Evolutionary conservation across 805 yeast genomes (phyloP).

Genomic region (Candida stauntonica): DNA sequence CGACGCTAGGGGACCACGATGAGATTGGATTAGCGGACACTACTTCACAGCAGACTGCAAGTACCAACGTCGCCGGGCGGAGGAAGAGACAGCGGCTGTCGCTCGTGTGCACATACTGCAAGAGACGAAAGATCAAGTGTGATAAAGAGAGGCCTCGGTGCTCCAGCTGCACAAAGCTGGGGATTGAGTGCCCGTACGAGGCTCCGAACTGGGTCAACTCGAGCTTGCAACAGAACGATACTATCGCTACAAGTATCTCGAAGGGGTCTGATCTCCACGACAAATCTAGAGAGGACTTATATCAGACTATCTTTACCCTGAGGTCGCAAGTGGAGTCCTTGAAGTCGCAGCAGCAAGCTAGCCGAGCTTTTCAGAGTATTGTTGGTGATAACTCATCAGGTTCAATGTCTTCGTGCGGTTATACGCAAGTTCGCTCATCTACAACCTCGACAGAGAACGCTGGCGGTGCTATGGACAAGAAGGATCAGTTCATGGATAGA

Average conservation of each 20-base stretch:
- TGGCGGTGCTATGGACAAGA: too few relatives aligned
- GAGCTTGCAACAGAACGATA: not conserved
- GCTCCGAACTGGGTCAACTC: slow-evolving; percentile 9
- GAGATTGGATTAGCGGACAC: too few relatives aligned
- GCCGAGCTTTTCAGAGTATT: too few relatives aligned
- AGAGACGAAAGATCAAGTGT: slow-evolving; percentile 28
- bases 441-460: too few relatives aligned
- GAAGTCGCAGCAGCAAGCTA: not conserved
- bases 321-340: slow-evolving; percentile 1
- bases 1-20: too few relatives aligned
- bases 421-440: too few relatives aligned
- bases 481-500: not conserved
- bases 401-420: too few relatives aligned
- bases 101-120: slow-evolving; percentile 33
- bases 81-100: slow-evolving; percentile 29
- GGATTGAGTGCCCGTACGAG: slow-evolving; percentile 16
- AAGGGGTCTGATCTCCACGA: not conserved
- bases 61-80: too few relatives aligned
- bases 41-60: too few relatives aligned
- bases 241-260: slow-evolving; percentile 1
- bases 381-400: not conserved
- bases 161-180: slow-evolving; percentile 23
- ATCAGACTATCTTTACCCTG: not conserved
- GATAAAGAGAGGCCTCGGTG: slow-evolving; percentile 20
- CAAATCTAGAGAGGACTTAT: slow-evolving; percentile 6